These are phyloP conservation scores for Phaffia australis DNA, from an alignment of 768 basidiomycete genomes.

Conservation along the genomic window DNA sequence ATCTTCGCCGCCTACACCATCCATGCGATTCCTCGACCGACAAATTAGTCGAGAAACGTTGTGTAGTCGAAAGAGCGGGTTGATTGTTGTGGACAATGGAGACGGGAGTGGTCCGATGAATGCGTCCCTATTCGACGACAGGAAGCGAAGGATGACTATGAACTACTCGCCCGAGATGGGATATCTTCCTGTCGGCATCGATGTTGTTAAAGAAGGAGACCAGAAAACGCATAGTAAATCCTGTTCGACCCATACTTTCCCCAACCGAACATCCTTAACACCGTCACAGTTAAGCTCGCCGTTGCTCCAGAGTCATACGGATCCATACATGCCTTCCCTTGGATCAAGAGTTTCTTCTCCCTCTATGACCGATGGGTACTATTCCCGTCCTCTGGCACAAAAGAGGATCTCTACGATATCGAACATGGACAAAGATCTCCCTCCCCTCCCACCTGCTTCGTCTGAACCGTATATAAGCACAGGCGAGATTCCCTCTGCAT, in stretches of 20 bases:
- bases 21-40: conserved; percentile 12
- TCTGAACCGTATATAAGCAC: not conserved
- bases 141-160: not conserved
- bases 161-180: not conserved
- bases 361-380: not conserved
- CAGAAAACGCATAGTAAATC: not conserved
- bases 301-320: not conserved
- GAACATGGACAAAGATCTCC: conserved; percentile 16
- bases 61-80: conserved; percentile 9
- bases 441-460: conserved; percentile 14
- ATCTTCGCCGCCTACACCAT: conserved; percentile 10
- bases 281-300: not conserved
- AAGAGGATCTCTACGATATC: not conserved
- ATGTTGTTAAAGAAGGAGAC: not conserved
- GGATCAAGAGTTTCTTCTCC: not conserved
- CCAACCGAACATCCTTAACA: not conserved
- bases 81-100: conserved; percentile 9
- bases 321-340: not conserved
- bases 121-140: not conserved
- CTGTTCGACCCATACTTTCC: not conserved
- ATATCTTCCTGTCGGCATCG: not conserved
- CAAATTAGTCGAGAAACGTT: conserved; percentile 18
- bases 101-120: not conserved
- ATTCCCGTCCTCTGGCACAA: not conserved
- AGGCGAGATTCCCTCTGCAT: too few relatives aligned